Base-by-base conservation (phyloP, 139 green algal genomes). In the Micractinium sp. region DNA sequence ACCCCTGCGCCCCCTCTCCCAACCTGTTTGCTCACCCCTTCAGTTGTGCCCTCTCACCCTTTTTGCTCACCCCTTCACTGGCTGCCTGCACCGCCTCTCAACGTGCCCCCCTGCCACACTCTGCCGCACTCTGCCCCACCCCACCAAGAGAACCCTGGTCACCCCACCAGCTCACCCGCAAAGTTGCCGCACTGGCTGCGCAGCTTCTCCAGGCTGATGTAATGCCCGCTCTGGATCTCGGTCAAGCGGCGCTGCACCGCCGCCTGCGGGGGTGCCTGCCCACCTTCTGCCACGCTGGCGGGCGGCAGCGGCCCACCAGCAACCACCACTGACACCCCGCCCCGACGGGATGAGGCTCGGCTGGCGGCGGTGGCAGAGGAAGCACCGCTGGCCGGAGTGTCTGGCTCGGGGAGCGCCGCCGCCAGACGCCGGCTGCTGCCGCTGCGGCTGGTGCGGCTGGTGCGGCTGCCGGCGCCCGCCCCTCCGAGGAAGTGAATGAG, bases 171-270 rank as follows among this genome's bases (percentile, higher is more conserved):
- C 82, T 77, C 61, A 86, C 82, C 61, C 9, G 35, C 9, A n/a
- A 77, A 69, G 36, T 75, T 38, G 33, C 82, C 82, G 61, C 82
- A 86, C 61, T 86, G 82, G 22, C 16, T 25, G 56, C 69, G 82
- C 82, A 87, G 82, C 82, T 87, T 87, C n/a, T 87, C 31, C 67
- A 87, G 38, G 36, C 31, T 66, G 35, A 76, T 77, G 61, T 77
- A 78, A 35, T 87, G 82, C 33, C 82, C 36, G 25, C 82, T 76
- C n/a, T 87, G 82, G 13, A 87, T 79, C 23, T 87, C 82, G 2
- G 35, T 78, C 23, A 87, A 61, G 25, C 82, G 82, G 23, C 82
- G 82, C 82, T 78, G 61, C 82, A 87, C 61, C 23, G 19, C 29
- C 36, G 75, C 36, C 22, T 13, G 33, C 20, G 25, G 79, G 41